Conservation (phyloP, 2,329 filamentous ascomycete genomes). For the Bipolaris gigantea region DNA sequence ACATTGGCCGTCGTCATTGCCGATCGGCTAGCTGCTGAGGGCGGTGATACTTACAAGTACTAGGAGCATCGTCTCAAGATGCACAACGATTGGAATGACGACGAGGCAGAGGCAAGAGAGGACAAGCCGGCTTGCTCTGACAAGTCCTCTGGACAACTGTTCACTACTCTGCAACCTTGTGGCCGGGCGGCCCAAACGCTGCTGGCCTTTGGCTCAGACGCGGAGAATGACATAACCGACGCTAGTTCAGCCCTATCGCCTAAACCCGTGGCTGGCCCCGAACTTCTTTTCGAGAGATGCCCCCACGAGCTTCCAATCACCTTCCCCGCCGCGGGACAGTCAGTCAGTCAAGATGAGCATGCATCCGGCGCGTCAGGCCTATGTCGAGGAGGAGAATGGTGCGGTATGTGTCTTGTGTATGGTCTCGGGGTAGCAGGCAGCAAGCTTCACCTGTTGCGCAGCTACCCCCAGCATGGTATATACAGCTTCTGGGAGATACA, state of each 20-base stretch:
- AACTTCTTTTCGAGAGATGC: slow-evolving; percentile 25
- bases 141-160: slow-evolving; percentile 15
- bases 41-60: slow-evolving; percentile 27
- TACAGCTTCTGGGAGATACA: background rate
- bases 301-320: slow-evolving; percentile 12
- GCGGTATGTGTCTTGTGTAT: slow-evolving; percentile 59
- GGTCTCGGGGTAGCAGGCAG: slow-evolving; percentile 2
- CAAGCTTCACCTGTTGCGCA: slow-evolving; percentile 22
- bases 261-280: slow-evolving; percentile 21
- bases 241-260: slow-evolving; percentile 35
- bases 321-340: slow-evolving; percentile 18
- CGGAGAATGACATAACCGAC: slow-evolving; percentile 30
- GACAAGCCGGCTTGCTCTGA: background rate
- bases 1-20: slow-evolving; percentile 37
- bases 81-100: background rate
- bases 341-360: slow-evolving; percentile 53
- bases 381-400: slow-evolving; percentile 79
- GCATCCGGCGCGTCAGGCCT: slow-evolving; percentile 89
- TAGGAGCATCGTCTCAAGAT: slow-evolving; percentile 18
- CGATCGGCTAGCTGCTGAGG: slow-evolving; percentile 31
- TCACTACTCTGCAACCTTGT: slow-evolving; percentile 4
- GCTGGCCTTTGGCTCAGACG: slow-evolving; percentile 19
- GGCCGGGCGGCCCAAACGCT: slow-evolving; percentile 13
- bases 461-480: background rate
- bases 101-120: background rate